These are phyloP conservation scores for Talaromyces marneffei DNA, from an alignment of 2,329 filamentous ascomycete genomes.

Conservation along the genomic window DNA sequence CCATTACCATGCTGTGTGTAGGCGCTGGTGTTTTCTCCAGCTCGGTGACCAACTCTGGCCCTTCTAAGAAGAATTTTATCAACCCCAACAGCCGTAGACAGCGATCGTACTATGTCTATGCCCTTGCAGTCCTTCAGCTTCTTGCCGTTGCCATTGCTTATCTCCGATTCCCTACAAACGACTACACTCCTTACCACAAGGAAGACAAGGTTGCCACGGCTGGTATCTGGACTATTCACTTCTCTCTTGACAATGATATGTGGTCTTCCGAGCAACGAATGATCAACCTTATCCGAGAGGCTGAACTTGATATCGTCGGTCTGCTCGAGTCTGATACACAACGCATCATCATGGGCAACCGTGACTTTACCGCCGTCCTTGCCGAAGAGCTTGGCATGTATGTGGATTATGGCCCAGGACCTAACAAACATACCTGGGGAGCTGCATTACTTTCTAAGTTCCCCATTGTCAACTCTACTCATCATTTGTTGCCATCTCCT, in stretches of 20 bases:
- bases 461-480: constrained; percentile 92
- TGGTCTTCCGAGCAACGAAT: constrained; percentile 95
- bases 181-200: constrained; percentile 84
- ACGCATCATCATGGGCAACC: constrained; percentile 99
- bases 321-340: constrained; percentile 88
- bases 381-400: constrained; percentile 98
- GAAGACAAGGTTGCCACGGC: constrained; percentile 84
- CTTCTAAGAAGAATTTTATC: constrained; percentile 35
- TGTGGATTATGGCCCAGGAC: constrained; percentile 91
- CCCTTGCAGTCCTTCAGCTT: constrained; percentile 70
- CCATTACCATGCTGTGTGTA: constrained; percentile 73
- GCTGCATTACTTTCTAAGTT: constrained; percentile 91
- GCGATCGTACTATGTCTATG: constrained; percentile 63
- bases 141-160: constrained; percentile 76
- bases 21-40: constrained; percentile 76
- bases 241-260: constrained; percentile 97
- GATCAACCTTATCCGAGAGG: constrained; percentile 80
- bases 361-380: constrained; percentile 89
- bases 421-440: constrained; percentile 99
- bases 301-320: constrained; percentile 97
- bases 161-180: constrained; percentile 83
- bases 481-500: constrained; percentile 87
- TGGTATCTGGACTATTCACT: constrained; percentile 98
- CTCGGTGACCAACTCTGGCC: constrained; percentile 48
- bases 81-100: constrained; percentile 43